These are phyloP conservation scores for Gremmenia infestans DNA, from an alignment of 2,329 filamentous ascomycete species.

Conservation along the genomic window DNA sequence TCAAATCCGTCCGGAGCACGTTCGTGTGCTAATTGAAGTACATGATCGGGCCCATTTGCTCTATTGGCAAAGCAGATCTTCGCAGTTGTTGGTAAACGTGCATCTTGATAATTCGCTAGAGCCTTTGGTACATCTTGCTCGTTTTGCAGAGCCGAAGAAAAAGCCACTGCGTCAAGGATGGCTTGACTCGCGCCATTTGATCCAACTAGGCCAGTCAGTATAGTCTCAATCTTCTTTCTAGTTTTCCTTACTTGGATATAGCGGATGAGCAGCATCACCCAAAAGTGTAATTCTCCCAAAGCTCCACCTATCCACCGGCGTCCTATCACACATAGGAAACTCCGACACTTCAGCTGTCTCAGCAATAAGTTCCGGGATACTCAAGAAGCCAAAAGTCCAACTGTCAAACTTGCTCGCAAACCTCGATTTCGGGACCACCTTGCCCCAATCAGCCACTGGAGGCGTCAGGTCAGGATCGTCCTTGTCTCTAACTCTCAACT, in stretches of 20 bases:
- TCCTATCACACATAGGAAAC: conserved; percentile 43
- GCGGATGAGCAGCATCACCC: conserved; percentile 37
- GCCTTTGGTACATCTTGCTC: conserved; percentile 30
- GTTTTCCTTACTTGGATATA: conserved; percentile 34
- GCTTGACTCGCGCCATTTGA: conserved; percentile 41
- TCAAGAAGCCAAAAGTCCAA: conserved; percentile 39
- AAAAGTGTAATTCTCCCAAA: conserved; percentile 35
- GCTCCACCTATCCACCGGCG: conserved; percentile 37
- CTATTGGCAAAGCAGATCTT: conserved; percentile 43
- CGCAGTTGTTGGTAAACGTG: conserved; percentile 38
- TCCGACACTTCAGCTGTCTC: conserved; percentile 40
- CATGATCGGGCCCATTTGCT: conserved; percentile 42
- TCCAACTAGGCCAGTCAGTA: conserved; percentile 26
- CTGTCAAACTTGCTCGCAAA: conserved; percentile 37
- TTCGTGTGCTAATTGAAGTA: conserved; percentile 41
- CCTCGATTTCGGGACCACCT: conserved; percentile 35
- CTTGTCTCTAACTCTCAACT: conserved; percentile 38
- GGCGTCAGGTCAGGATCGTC: conserved; percentile 39
- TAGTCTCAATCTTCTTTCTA: neutral
- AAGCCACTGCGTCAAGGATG: conserved; percentile 39
- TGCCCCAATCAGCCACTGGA: conserved; percentile 41
- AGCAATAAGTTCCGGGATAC: conserved; percentile 38
- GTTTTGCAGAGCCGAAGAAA: conserved; percentile 32
- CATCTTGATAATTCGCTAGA: conserved; percentile 35
- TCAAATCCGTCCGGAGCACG: conserved; percentile 38